phyloP scores from a whole-genome alignment of 2,329 filamentous ascomycete species.

The Microcyclosporella mali region DNA sequence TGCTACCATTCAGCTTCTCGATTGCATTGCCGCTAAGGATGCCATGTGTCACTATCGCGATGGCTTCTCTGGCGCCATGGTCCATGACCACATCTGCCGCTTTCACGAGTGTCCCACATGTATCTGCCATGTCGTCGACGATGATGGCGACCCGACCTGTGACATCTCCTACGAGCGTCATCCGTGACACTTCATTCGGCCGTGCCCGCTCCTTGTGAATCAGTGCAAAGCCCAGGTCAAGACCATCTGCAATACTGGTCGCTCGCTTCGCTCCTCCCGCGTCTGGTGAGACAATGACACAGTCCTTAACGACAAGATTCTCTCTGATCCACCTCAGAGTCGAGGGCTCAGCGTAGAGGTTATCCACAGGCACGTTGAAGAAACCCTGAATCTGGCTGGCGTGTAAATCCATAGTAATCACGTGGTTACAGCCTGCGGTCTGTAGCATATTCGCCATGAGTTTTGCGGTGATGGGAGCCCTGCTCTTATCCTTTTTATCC shows the following conservation, averaged over 20 bases:
- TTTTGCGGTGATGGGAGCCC: constrained; percentile 93
- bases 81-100: constrained; percentile 83
- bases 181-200: constrained; percentile 84
- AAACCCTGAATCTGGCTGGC: constrained; percentile 93
- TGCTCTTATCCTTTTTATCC: constrained; percentile 94
- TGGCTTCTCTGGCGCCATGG: constrained; percentile 79
- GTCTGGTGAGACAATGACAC: constrained; percentile 91
- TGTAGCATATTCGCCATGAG: constrained; percentile 97
- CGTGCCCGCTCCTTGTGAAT: constrained; percentile 95
- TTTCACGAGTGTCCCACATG: constrained; percentile 81
- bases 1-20: constrained; percentile 73
- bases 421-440: constrained; percentile 84
- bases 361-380: constrained; percentile 76
- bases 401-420: constrained; percentile 95
- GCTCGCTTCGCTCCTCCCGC: constrained; percentile 91
- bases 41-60: constrained; percentile 92
- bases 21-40: constrained; percentile 86
- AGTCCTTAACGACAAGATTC: constrained; percentile 73
- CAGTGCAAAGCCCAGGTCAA: constrained; percentile 84
- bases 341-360: constrained; percentile 89
- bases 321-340: constrained; percentile 87
- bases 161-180: constrained; percentile 95
- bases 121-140: constrained; percentile 97
- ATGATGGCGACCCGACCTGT: constrained; percentile 87
- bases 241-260: constrained; percentile 84